Percentiles rank a stretch among this genome's conserved stretches.
Conservation (phyloP, 2,329 filamentous ascomycete genomes). For the Fusarium devonianum region DNA sequence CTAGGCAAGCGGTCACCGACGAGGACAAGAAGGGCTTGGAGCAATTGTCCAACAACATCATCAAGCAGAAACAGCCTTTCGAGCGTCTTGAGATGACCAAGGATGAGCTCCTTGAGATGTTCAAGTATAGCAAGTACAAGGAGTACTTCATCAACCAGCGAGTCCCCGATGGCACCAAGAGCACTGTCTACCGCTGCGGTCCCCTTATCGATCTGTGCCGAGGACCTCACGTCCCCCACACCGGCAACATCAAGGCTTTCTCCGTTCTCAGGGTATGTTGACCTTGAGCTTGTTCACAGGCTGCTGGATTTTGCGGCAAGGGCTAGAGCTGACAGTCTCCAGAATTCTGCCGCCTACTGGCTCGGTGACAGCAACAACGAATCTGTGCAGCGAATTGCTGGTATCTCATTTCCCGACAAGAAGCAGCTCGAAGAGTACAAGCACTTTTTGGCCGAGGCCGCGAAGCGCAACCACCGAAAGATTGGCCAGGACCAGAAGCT, state of each 20-base stretch:
- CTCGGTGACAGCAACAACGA: constrained; percentile 93
- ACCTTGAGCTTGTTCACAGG: not conserved
- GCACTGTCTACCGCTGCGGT: constrained; percentile 93
- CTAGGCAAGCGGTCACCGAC: constrained; percentile 73
- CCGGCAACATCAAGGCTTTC: constrained; percentile 92
- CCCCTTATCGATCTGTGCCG: constrained; percentile 94
- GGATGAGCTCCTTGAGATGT: constrained; percentile 91
- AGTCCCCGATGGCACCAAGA: constrained; percentile 82
- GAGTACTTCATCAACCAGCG: constrained; percentile 83
- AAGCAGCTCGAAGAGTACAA: constrained; percentile 92
- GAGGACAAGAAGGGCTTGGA: constrained; percentile 89
- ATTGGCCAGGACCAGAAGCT: constrained; percentile 96
- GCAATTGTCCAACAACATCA: constrained; percentile 78
- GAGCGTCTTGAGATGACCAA: constrained; percentile 89
- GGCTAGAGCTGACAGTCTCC: constrained; percentile 50
- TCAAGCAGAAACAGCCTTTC: constrained; percentile 97
- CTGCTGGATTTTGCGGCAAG: not conserved
- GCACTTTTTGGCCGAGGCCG: constrained; percentile 96
- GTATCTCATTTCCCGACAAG: constrained; percentile 95
- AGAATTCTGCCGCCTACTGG: constrained; percentile 82
- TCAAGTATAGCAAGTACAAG: constrained; percentile 98
- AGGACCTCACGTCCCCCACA: constrained; percentile 91
- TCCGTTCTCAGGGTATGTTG: constrained; percentile 77
- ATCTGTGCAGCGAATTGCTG: constrained; percentile 94
- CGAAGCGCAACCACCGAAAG: constrained; percentile 92